Percentiles rank a stretch among this genome's conserved stretches.
Conservation (phyloP, 1,284 basidiomycete genomes). For the Ustilago hordei region DNA sequence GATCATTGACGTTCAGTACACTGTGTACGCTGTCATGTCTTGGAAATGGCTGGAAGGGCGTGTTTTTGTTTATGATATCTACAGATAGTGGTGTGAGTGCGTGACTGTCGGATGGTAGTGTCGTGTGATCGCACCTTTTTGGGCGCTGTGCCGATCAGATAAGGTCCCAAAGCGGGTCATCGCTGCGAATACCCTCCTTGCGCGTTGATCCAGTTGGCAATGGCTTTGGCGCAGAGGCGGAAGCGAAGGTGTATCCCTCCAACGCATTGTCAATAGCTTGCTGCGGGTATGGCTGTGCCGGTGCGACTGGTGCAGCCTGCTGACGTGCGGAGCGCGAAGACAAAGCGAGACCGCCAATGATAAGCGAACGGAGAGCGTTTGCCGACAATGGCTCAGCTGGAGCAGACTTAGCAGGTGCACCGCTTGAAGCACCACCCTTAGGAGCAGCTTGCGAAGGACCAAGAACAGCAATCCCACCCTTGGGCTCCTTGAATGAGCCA, state of each 20-base stretch:
- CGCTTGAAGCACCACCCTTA: constrained; percentile 31
- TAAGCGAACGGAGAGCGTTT: constrained; percentile 50
- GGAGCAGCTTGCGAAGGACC: constrained; percentile 48
- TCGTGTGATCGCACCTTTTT: constrained; percentile 7
- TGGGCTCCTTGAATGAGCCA: constrained; percentile 57
- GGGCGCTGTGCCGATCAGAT: constrained; percentile 18
- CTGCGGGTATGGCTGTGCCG: constrained; percentile 27
- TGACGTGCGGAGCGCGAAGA: constrained; percentile 29
- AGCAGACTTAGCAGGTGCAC: constrained; percentile 19
- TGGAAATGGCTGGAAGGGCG: not conserved
- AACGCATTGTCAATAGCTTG: constrained; percentile 32
- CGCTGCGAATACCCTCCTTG: constrained; percentile 47
- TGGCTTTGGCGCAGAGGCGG: constrained; percentile 22
- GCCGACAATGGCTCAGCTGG: constrained; percentile 45
- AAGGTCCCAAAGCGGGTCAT: constrained; percentile 52
- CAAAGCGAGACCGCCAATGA: constrained; percentile 50
- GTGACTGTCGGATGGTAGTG: not conserved
- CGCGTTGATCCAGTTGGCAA: constrained; percentile 25
- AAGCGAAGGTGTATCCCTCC: constrained; percentile 29
- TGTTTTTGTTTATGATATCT: constrained; percentile 8
- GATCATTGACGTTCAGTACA: not conserved
- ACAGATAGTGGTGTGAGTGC: constrained; percentile 13
- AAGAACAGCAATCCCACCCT: constrained; percentile 55
- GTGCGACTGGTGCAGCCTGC: constrained; percentile 12
- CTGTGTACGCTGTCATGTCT: not conserved